Base-by-base conservation (phyloP, 495 filamentous ascomycete genomes). In the Tuber microsphaerosporum region DNA sequence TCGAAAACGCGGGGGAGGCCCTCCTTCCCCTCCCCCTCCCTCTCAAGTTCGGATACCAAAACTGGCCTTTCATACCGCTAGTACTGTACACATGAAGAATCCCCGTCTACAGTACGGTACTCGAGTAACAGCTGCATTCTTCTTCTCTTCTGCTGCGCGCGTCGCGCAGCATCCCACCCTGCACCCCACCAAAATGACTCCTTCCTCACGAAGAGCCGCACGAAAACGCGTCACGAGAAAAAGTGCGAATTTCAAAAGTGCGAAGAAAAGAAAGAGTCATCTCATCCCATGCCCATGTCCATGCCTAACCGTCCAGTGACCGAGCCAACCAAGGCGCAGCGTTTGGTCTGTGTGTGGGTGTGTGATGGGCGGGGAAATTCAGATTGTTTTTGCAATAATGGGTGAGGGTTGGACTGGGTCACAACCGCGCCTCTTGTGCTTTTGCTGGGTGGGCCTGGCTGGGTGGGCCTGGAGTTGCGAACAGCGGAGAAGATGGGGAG, bases 141-240 rank as follows among this genome's bases (percentile, higher is more conserved):
- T 26, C 56, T 65, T 65, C 56, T 12, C 17, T n/a, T 37, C 56
- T 3, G 14, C 56, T 41, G 48, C 48, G 26, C 56, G 56, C 56
- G 10, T 10, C 26, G 56, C n/a, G 56, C 56, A 16, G n/a, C 26
- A 16, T 61, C 31, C n/a, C 56, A 65, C 4, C 56, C 31, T 65
- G 56, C 56, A 65, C 56, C 56, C 56, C 56, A 65, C 56, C 56
- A 65, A 26, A 31, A 65, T 65, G 56, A 65, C 56, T 65, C 56
- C 56, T 65, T 34, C 56, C 56, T 34, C 26, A 19, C 34, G 56
- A 34, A 65, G 56, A 65, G 56, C 56, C 56, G 56, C 56, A 65
- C 26, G 8, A 34, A 34, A 34, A 65, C 26, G 56, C 14, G 56
- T 65, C 56, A 65, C 56, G 56, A 34, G 56, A 65, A 65, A 65